A percentile compares a stretch with the other conserved stretches of the same genome.
Evolutionary conservation across 139 green algal genomes (phyloP).

Genomic region (Tetraselmis striata): DNA sequence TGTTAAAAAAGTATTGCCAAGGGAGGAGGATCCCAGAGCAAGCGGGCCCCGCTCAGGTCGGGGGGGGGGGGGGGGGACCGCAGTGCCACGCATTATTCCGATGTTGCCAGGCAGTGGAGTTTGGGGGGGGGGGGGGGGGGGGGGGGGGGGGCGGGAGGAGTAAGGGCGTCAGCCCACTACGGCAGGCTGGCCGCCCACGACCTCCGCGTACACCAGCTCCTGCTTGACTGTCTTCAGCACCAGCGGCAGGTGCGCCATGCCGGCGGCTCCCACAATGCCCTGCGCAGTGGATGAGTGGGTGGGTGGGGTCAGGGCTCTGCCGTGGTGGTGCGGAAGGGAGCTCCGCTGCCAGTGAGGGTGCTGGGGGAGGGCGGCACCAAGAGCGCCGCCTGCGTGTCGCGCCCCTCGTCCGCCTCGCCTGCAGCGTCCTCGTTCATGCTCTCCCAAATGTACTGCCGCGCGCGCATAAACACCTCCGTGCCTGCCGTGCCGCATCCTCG

Average conservation of each 20-base stretch:
- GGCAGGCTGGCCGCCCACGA: background rate
- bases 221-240: background rate
- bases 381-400: background rate
- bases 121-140: background rate
- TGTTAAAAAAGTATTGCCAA: too few relatives aligned
- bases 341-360: too few relatives aligned
- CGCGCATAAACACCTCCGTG: background rate
- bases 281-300: too few relatives aligned
- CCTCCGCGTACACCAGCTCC: background rate
- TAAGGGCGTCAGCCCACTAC: background rate
- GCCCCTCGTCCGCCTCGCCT: background rate
- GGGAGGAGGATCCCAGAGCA: too few relatives aligned
- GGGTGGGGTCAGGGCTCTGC: too few relatives aligned
- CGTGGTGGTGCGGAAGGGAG: too few relatives aligned
- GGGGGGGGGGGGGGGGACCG: too few relatives aligned
- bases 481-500: too few relatives aligned
- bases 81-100: too few relatives aligned
- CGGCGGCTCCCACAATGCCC: background rate
- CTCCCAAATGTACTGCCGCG: background rate
- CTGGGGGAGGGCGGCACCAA: too few relatives aligned
- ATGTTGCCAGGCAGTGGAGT: too few relatives aligned
- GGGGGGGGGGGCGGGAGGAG: background rate
- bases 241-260: background rate
- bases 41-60: too few relatives aligned
- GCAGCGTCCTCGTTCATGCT: background rate